phyloP scores from a whole-genome alignment of 169 alveolate genomes.

The Babesia ovata region DNA sequence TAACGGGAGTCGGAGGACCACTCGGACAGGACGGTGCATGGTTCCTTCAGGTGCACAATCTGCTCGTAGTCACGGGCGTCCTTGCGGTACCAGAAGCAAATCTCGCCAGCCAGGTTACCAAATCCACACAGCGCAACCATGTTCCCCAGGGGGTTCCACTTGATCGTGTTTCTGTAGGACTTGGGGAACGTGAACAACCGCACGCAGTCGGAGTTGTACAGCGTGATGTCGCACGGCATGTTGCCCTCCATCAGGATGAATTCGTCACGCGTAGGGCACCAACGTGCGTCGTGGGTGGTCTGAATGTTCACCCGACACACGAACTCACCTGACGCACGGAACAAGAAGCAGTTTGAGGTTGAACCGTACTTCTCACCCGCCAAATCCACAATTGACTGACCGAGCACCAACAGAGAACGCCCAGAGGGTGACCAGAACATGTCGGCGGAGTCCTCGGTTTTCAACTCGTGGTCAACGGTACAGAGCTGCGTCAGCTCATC shows the following conservation, averaged over 20 bases:
- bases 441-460: constrained; percentile 65
- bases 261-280: constrained; percentile 72
- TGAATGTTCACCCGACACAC: constrained; percentile 60
- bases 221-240: constrained; percentile 70
- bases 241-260: constrained; percentile 77
- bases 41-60: constrained; percentile 72
- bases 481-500: constrained; percentile 18
- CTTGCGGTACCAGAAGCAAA: constrained; percentile 72
- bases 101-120: constrained; percentile 80
- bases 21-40: constrained; percentile 79
- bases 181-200: constrained; percentile 64
- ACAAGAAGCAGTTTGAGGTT: constrained; percentile 59
- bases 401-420: constrained; percentile 41
- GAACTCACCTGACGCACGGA: constrained; percentile 23
- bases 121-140: constrained; percentile 80
- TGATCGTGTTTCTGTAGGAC: constrained; percentile 74
- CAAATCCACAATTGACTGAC: constrained; percentile 65
- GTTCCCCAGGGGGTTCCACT: constrained; percentile 78
- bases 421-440: constrained; percentile 71
- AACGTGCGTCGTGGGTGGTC: constrained; percentile 76
- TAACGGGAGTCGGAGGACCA: constrained; percentile 78
- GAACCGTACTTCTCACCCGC: constrained; percentile 73
- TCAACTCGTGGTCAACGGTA: constrained; percentile 51
- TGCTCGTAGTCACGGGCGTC: constrained; percentile 50
- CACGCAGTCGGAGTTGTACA: constrained; percentile 65